Percentiles rank a stretch among this genome's conserved stretches.
Evolutionary conservation across 768 basidiomycete species (phyloP).

Genomic region (Imleria badia): DNA sequence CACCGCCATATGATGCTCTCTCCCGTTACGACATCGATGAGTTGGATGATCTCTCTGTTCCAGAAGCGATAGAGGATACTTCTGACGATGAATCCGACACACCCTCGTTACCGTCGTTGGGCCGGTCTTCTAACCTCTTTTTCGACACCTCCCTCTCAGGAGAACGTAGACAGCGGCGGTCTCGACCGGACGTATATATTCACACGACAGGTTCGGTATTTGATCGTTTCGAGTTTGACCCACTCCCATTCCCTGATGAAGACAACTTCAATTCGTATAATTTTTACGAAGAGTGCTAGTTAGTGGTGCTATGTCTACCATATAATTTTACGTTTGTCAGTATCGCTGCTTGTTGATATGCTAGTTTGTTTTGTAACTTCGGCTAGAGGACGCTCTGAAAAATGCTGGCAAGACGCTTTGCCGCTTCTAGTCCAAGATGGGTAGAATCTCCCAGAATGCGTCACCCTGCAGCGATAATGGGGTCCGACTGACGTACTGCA

Average conservation of each 20-base stretch:
- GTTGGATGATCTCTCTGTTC: constrained; percentile 66
- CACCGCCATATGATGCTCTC: constrained; percentile 48
- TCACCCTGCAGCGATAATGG: constrained; percentile 18
- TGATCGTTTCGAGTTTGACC: constrained; percentile 66
- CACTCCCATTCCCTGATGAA: constrained; percentile 65
- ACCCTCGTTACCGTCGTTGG: constrained; percentile 58
- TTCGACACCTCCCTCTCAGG: constrained; percentile 49
- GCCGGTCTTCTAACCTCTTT: constrained; percentile 56
- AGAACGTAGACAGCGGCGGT: constrained; percentile 49
- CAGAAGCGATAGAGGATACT: constrained; percentile 80
- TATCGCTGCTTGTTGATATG: constrained; percentile 27
- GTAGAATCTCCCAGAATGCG: constrained; percentile 27
- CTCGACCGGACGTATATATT: constrained; percentile 60
- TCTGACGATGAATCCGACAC: constrained; percentile 85
- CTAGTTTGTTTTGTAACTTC: constrained; percentile 30
- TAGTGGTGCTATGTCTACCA: constrained; percentile 41
- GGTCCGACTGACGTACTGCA: constrained; percentile 46
- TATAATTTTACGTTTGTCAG: constrained; percentile 26
- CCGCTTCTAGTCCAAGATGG: background rate
- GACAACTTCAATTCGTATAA: constrained; percentile 48
- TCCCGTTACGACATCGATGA: constrained; percentile 65
- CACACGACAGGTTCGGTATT: constrained; percentile 58
- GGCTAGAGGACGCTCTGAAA: too few relatives aligned
- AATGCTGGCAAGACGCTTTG: too few relatives aligned
- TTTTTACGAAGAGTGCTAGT: constrained; percentile 68